phyloP scores from a whole-genome alignment of 306 rosid species.

The Quercus mongolica region DNA sequence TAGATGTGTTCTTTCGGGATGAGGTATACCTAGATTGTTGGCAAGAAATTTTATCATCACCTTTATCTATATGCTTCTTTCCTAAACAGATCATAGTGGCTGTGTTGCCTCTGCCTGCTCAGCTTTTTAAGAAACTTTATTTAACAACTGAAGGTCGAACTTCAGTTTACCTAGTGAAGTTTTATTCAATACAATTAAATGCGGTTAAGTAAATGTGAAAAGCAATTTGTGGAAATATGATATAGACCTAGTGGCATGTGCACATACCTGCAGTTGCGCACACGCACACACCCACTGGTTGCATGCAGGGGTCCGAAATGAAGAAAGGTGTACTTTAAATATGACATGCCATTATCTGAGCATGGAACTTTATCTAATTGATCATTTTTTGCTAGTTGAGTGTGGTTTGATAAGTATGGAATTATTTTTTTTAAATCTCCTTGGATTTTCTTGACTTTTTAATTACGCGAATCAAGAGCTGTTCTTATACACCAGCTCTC shows the following conservation, averaged over 20 bases:
- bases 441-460: constrained; percentile 62
- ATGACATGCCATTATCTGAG: neutral
- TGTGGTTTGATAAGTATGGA: neutral
- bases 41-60: neutral
- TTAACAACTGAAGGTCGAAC: neutral
- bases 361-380: neutral
- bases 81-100: neutral
- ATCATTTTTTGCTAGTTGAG: neutral
- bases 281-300: neutral
- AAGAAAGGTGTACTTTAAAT: neutral
- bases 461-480: constrained; percentile 79
- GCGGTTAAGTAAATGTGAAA: neutral
- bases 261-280: neutral
- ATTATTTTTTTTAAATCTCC: neutral
- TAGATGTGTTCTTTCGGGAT: neutral
- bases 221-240: neutral
- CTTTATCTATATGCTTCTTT: neutral
- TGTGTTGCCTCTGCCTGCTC: neutral
- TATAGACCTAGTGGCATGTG: neutral
- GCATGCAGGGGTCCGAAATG: neutral
- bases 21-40: neutral
- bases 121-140: neutral
- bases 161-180: neutral
- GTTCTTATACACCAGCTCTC: constrained; percentile 79
- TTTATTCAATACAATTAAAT: neutral